A percentile compares a stretch with the other conserved stretches of the same genome.
phyloP scores from a whole-genome alignment of 2,329 filamentous ascomycete species.

The Helotiales sp. region DNA sequence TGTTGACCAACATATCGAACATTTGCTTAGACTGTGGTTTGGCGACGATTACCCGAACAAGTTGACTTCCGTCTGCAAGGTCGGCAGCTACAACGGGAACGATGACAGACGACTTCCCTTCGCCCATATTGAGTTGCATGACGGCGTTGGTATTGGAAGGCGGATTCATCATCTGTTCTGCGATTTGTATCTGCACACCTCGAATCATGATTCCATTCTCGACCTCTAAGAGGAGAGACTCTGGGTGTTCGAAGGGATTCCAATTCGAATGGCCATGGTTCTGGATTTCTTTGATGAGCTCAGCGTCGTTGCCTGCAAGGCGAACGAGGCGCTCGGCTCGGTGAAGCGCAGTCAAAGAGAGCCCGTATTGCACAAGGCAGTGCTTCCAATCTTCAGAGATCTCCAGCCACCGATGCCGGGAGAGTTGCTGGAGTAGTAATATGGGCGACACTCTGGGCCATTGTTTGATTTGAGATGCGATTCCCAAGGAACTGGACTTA shows the following conservation, averaged over 20 bases:
- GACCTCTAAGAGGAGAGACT: slow-evolving; percentile 63
- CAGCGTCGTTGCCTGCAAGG: slow-evolving; percentile 24
- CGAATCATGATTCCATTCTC: slow-evolving; percentile 64
- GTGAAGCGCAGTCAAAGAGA: slow-evolving; percentile 21
- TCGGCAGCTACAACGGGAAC: slow-evolving; percentile 59
- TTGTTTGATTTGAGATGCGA: slow-evolving; percentile 38
- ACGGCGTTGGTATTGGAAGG: slow-evolving; percentile 46
- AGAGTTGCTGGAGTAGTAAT: slow-evolving; percentile 7
- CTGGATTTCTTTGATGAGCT: slow-evolving; percentile 43
- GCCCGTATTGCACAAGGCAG: slow-evolving; percentile 17
- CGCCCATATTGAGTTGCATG: slow-evolving; percentile 71
- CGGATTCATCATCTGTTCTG: slow-evolving; percentile 52
- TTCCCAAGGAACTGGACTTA: background rate
- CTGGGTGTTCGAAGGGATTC: slow-evolving; percentile 51
- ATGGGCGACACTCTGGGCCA: slow-evolving; percentile 16
- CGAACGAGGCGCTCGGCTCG: slow-evolving; percentile 38
- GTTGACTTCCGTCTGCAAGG: slow-evolving; percentile 48
- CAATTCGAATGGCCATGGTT: slow-evolving; percentile 60
- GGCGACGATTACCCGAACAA: slow-evolving; percentile 60
- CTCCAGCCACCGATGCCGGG: background rate
- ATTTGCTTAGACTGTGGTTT: slow-evolving; percentile 64
- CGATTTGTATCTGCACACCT: slow-evolving; percentile 48
- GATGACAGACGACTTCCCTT: slow-evolving; percentile 70
- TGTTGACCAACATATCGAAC: slow-evolving; percentile 52
- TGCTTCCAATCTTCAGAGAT: slow-evolving; percentile 17